phyloP scores from a whole-genome alignment of 2,329 filamentous ascomycete species.

The Colletotrichum spinosum region DNA sequence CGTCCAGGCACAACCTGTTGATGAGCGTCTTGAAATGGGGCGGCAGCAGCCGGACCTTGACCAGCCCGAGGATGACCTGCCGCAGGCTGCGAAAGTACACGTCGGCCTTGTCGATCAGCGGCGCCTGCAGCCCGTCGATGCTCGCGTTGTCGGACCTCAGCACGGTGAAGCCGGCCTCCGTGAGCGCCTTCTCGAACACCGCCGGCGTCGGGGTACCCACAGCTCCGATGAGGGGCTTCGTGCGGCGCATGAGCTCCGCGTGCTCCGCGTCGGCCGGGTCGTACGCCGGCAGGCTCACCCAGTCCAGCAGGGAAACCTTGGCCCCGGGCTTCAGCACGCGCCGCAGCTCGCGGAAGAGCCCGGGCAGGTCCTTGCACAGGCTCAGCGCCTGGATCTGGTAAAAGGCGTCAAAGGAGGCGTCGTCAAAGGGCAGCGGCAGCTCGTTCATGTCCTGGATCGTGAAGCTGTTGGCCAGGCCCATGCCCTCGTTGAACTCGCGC shows the following conservation, averaged over 20 bases:
- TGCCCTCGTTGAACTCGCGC: conserved; percentile 54
- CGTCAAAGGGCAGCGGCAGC: conserved; percentile 62
- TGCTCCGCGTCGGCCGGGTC: conserved; percentile 59
- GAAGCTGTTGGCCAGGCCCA: conserved; percentile 59
- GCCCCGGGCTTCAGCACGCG: conserved; percentile 63
- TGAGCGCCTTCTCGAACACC: conserved; percentile 57
- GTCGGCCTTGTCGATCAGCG: conserved; percentile 65
- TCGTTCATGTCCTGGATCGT: conserved; percentile 63
- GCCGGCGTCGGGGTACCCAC: conserved; percentile 64
- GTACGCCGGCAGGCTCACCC: conserved; percentile 63
- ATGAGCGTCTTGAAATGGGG: conserved; percentile 65
- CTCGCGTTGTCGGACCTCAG: conserved; percentile 63
- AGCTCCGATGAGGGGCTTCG: conserved; percentile 66
- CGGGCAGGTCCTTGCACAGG: conserved; percentile 60
- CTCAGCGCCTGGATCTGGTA: conserved; percentile 70
- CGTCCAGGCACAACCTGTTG: conserved; percentile 64
- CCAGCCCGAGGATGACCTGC: conserved; percentile 59
- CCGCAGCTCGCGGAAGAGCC: conserved; percentile 60
- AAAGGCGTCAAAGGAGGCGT: conserved; percentile 62
- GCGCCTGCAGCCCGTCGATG: conserved; percentile 61
- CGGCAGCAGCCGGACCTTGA: conserved; percentile 59
- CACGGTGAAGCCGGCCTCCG: conserved; percentile 60
- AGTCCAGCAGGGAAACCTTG: conserved; percentile 62
- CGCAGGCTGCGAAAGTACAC: conserved; percentile 64
- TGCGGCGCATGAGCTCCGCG: conserved; percentile 62